Evolutionary conservation across 768 basidiomycete genomes (phyloP), one percentile per base, ranked within the genome.

Genomic region (Cystobasidium onofrii): DNA sequence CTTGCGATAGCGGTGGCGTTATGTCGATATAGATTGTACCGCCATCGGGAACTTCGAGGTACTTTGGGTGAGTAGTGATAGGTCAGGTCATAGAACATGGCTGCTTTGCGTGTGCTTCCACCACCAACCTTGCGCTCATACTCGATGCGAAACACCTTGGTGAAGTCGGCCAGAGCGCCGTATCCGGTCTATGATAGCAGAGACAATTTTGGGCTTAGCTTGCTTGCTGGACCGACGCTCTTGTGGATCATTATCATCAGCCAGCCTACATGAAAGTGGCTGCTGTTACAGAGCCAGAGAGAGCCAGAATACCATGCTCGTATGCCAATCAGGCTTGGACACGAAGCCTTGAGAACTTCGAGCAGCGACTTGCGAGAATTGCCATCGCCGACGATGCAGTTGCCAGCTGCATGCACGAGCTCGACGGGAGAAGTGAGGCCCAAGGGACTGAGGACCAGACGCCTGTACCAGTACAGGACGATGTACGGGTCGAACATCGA

Each of bases 1-100:
- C 76, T 27, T 74, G 72, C 12, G 73, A 33, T 57, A 77, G 50
- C 10, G 77, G 55, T 7, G 78, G 79, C 0, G 81, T 77, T 44
- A 82, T 78, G 66, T 83, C 81, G 61, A 82, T 61, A 39, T 76
- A 78, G 73, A 85, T 76, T 0, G 82, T 83, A 0, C 84, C 84
- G 10, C 83, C 83, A 74, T 84, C 84, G 0, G 82, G 82, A 0
- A 83, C 74, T 1, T 82, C 76, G 1, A 85, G 75, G 29, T 81
- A 78, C 41, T 81, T 80, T n/a, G n/a, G n/a, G n/a, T n/a, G n/a
- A n/a, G n/a, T n/a, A n/a, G n/a, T n/a, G n/a, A n/a, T n/a, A n/a
- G n/a, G n/a, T n/a, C n/a, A n/a, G n/a, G n/a, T n/a, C n/a, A n/a
- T n/a, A n/a, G n/a, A n/a, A n/a, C n/a, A n/a, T n/a, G n/a, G n/a